phyloP scores from a whole-genome alignment of 129 eudicot genomes.

The Lonicera japonica region DNA sequence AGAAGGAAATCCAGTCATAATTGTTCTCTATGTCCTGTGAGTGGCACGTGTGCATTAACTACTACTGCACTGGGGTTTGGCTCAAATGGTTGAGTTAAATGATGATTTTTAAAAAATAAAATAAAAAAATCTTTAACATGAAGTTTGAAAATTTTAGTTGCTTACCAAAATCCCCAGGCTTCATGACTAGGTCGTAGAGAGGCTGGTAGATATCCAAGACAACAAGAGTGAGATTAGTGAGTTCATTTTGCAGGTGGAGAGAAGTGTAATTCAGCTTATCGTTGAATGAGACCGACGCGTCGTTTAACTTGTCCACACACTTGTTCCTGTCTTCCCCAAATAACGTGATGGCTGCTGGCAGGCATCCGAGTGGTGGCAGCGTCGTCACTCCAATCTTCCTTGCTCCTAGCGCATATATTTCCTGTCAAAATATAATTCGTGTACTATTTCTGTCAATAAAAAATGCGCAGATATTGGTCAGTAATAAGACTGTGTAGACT shows the following conservation, averaged over 20 bases:
- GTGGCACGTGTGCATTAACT: too few species aligned
- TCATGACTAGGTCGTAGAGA: slow-evolving; percentile 52
- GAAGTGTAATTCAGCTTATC: slow-evolving; percentile 70
- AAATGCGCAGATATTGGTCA: too few species aligned
- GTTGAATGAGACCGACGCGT: slow-evolving; percentile 59
- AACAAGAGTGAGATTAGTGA: slow-evolving; percentile 61
- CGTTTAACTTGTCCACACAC: slow-evolving; percentile 59
- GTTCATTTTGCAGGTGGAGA: slow-evolving; percentile 33
- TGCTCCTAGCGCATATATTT: slow-evolving; percentile 68
- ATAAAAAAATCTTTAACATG: too few species aligned
- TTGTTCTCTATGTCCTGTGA: too few species aligned
- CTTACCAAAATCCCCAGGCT: slow-evolving; percentile 67
- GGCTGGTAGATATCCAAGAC: slow-evolving; percentile 78
- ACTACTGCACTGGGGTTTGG: too few species aligned
- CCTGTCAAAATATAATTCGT: slow-evolving; percentile 29
- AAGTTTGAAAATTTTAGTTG: not conserved
- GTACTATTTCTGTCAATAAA: too few species aligned
- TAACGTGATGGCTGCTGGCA: slow-evolving; percentile 78
- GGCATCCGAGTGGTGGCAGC: slow-evolving; percentile 89
- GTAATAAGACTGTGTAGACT: too few species aligned
- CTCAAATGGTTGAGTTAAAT: not conserved
- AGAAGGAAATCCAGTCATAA: too few species aligned
- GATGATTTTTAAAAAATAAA: not conserved
- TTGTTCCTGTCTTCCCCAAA: slow-evolving; percentile 66
- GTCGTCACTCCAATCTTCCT: slow-evolving; percentile 85